Base-by-base conservation (phyloP, 1,284 basidiomycete genomes). In the Fistulinella staudtii region DNA sequence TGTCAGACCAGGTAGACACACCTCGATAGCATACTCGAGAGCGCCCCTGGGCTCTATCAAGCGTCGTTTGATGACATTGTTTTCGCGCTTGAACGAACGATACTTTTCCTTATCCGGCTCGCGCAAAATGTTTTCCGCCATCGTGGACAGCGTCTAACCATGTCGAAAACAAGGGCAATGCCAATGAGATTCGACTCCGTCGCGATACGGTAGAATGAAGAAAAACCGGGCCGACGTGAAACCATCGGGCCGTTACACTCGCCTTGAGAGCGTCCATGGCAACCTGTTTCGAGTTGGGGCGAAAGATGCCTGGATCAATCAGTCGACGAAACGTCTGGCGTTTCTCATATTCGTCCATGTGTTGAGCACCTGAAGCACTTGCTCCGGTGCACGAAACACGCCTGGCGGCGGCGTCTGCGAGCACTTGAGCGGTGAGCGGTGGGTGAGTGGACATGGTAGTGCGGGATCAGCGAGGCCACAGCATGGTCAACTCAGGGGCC, bases 1-100 rank as follows among this genome's bases (percentile, higher is more conserved):
- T n/a, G n/a, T n/a, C n/a, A n/a, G 7, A 33, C 5, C 15, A 8
- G 21, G 14, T 6, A 5, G 18, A 21, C 77, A 54, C 25, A 87
- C 87, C 57, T 76, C 84, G 36, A 86, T 72, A 3, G 83, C 85
- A 66, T 85, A 89, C 60, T 90, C 87, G 31, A 90, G 65, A 0
- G 84, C 74, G 2, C 88, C 87, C 58, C 82, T 86, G 1, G 77
- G 75, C 24, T 74, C 65, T n/a, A 77, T 65, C 23, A 87, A 58
- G 41, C 76, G 64, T 14, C 72, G 67, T 65, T 82, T 82, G 65
- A 88, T 84, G n/a, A 70, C 69, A 31, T 59, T 59, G 53, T 90
- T 90, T 15, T 85, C 88, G 5, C 77, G 71, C 65, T 88, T 89
- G 72, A 90, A 86, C 52, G 72, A 71, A 46, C 75, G 76, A 53